These are phyloP conservation scores for Eimeria maxima DNA, from an alignment of 169 alveolate species.

Conservation along the genomic window DNA sequence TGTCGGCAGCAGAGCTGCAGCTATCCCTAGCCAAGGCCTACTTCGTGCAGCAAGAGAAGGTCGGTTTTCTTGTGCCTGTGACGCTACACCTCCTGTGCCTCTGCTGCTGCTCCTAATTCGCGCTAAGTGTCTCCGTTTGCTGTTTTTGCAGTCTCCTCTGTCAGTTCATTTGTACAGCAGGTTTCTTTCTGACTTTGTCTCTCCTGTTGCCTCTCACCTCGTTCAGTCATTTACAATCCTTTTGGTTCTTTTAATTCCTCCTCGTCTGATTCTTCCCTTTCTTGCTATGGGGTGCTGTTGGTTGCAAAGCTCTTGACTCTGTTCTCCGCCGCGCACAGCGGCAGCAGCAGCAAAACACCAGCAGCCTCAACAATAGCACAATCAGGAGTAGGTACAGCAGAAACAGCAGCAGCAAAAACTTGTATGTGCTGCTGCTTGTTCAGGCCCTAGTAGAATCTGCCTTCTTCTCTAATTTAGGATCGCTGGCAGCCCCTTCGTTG, in stretches of 20 bases:
- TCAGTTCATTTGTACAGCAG: too few relatives aligned
- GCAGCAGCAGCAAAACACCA: not conserved
- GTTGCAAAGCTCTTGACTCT: not conserved
- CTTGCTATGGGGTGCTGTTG: too few relatives aligned
- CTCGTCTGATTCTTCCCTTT: too few relatives aligned
- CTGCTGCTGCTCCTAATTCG: not conserved
- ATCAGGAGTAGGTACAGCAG: not conserved
- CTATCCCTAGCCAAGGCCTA: constrained; percentile 11
- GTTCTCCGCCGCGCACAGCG: not conserved
- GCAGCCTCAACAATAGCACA: not conserved
- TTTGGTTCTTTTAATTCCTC: too few relatives aligned
- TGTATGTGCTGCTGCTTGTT: not conserved
- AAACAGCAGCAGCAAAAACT: not conserved
- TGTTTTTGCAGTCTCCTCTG: not conserved
- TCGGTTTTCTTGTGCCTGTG: not conserved
- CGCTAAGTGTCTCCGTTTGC: not conserved
- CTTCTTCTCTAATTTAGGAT: constrained; percentile 38
- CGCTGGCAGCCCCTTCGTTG: constrained; percentile 51
- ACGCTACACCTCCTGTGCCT: not conserved
- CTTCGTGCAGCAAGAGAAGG: constrained; percentile 39
- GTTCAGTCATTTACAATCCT: too few relatives aligned
- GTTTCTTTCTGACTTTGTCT: not conserved
- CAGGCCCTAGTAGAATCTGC: constrained; percentile 10
- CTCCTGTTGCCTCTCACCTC: not conserved
- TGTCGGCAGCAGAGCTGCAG: constrained; percentile 9